Evolutionary conservation across 2,329 filamentous ascomycete genomes (phyloP).

Genomic region (Cyanodermella asteris): DNA sequence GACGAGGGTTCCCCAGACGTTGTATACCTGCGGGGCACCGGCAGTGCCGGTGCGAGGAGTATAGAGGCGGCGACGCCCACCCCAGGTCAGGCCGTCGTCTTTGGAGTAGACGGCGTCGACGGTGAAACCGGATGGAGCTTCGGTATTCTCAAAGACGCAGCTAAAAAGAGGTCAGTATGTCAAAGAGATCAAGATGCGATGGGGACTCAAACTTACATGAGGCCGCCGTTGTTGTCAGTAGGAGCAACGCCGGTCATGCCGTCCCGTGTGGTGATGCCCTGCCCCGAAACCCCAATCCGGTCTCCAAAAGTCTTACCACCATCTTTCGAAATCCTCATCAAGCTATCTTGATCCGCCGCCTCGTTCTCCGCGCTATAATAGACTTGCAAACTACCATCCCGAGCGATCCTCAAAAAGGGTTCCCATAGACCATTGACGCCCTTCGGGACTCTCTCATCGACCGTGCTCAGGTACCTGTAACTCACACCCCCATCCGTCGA

Average conservation of each 20-base stretch:
- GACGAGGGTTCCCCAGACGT: conserved; percentile 21
- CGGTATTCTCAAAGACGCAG: no score
- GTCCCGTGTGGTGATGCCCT: conserved; percentile 16
- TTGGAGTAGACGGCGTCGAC: conserved; percentile 17
- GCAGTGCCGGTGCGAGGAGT: conserved; percentile 14
- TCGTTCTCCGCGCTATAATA: conserved; percentile 23
- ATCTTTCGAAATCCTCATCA: conserved; percentile 19
- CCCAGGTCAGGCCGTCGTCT: conserved; percentile 23
- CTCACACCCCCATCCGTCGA: conserved; percentile 20
- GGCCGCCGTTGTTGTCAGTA: conserved; percentile 10
- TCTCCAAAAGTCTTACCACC: conserved; percentile 18
- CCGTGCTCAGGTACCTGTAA: conserved; percentile 15
- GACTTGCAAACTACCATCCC: conserved; percentile 18
- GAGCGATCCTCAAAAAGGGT: conserved; percentile 20
- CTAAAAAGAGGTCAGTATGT: no score
- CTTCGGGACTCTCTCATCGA: conserved; percentile 8
- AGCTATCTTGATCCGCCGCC: conserved; percentile 19
- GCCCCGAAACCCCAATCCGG: conserved; percentile 16
- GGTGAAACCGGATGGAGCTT: conserved; percentile 12
- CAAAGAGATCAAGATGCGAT: no score
- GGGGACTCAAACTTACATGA: no score
- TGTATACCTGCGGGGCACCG: conserved; percentile 21
- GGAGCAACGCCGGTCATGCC: conserved; percentile 24
- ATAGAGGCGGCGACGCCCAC: conserved; percentile 17
- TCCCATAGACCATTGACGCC: conserved; percentile 21